These are phyloP conservation scores for Bruguiera hainesii DNA, from an alignment of 441 rosid species.

Conservation along the genomic window DNA sequence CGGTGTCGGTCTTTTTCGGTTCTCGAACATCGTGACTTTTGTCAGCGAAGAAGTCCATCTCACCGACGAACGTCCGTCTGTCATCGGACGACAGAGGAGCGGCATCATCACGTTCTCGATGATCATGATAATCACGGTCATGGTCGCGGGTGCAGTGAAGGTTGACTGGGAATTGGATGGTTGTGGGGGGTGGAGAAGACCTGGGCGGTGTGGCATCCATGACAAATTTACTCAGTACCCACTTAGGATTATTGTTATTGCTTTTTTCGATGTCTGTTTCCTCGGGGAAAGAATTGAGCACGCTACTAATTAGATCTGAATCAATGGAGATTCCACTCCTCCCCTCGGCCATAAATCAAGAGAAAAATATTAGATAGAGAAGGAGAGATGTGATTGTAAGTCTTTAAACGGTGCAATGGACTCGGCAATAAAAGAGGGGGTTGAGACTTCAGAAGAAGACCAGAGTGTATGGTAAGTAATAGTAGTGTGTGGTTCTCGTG, in stretches of 20 bases:
- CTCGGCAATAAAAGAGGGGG: conserved; percentile 55
- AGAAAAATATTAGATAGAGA: conserved; percentile 18
- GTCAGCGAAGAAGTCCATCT: conserved; percentile 48
- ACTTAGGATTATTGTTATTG: neutral
- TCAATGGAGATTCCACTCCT: conserved; percentile 52
- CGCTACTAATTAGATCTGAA: conserved; percentile 36
- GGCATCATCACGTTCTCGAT: conserved; percentile 1
- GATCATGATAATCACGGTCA: neutral
- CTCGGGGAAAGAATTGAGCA: conserved; percentile 40
- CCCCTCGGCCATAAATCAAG: conserved; percentile 42
- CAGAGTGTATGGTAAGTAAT: conserved; percentile 13
- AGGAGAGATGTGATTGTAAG: conserved; percentile 19
- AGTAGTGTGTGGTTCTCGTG: neutral
- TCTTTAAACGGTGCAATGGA: conserved; percentile 51
- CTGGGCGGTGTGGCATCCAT: conserved; percentile 25
- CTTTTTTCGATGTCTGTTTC: conserved; percentile 3
- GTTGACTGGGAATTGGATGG: conserved; percentile 42
- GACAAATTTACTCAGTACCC: neutral
- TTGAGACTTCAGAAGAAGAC: conserved; percentile 40
- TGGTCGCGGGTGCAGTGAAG: conserved; percentile 10
- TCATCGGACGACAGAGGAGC: conserved; percentile 11
- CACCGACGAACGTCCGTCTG: conserved; percentile 29
- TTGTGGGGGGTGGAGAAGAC: conserved; percentile 27
- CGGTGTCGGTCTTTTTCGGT: neutral
- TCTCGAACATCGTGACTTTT: conserved; percentile 13